Conservation (phyloP, 306 rosid species). For the Canavalia ensiformis region DNA sequence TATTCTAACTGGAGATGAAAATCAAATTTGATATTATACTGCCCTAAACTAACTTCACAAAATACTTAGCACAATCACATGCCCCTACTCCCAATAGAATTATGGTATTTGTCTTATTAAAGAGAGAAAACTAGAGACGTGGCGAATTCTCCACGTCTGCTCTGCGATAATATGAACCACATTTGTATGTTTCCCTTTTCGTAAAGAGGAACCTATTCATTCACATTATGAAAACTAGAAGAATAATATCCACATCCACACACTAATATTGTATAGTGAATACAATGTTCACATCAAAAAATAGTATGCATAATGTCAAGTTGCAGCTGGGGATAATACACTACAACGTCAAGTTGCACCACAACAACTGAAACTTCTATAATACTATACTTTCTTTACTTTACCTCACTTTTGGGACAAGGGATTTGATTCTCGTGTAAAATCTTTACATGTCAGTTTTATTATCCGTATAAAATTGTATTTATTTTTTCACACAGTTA, state of each 20-base stretch:
- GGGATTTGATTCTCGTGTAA: not conserved
- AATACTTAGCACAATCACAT: conserved; percentile 39
- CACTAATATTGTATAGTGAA: conserved; percentile 32
- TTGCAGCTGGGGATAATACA: not conserved
- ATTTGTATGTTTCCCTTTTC: conserved; percentile 38
- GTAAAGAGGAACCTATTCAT: conserved; percentile 16
- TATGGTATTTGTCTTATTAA: conserved; percentile 36
- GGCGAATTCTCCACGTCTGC: conserved; percentile 67
- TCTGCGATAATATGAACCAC: conserved; percentile 60
- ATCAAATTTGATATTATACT: conserved; percentile 34
- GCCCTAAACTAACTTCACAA: conserved; percentile 20
- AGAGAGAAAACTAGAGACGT: conserved; percentile 54
- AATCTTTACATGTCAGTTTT: not conserved
- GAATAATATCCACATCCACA: conserved; percentile 35
- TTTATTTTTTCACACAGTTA: not conserved
- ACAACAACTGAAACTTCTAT: conserved; percentile 36
- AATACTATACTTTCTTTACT: not conserved
- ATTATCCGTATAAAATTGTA: not conserved
- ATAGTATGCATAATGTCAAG: conserved; percentile 26
- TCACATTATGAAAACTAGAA: conserved; percentile 21
- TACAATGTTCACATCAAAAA: conserved; percentile 24
- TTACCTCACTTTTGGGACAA: not conserved
- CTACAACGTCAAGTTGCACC: conserved; percentile 28
- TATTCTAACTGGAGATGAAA: conserved; percentile 11
- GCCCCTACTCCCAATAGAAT: conserved; percentile 10